Evolutionary conservation across 2,329 filamentous ascomycete species (phyloP).

Genomic region (Furcasterigmium sp.): DNA sequence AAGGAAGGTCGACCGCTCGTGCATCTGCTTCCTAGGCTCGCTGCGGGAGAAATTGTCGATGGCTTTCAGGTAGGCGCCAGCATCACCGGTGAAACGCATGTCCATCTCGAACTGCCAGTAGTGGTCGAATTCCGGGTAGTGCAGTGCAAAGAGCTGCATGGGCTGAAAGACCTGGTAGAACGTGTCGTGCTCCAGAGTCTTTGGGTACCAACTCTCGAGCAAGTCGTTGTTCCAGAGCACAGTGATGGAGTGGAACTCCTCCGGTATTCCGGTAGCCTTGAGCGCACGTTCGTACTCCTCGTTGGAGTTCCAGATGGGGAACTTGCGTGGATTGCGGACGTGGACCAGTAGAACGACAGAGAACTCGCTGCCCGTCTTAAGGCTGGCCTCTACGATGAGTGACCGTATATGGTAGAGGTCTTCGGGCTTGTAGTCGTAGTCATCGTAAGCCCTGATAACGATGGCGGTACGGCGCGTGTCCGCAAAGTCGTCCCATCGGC

Average conservation of each 20-base stretch:
- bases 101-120: slow-evolving; percentile 72
- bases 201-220: slow-evolving; percentile 72
- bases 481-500: slow-evolving; percentile 21
- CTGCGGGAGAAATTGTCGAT: slow-evolving; percentile 60
- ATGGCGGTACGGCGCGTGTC: slow-evolving; percentile 58
- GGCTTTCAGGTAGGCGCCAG: slow-evolving; percentile 68
- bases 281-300: slow-evolving; percentile 63
- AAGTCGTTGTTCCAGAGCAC: slow-evolving; percentile 82
- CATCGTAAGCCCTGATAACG: slow-evolving; percentile 74
- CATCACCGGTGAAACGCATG: slow-evolving; percentile 58
- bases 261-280: slow-evolving; percentile 58
- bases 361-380: slow-evolving; percentile 78
- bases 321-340: slow-evolving; percentile 67
- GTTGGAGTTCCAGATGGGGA: slow-evolving; percentile 77
- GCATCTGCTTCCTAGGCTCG: slow-evolving; percentile 65
- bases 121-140: slow-evolving; percentile 59
- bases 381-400: slow-evolving; percentile 70
- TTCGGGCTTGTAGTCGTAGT: slow-evolving; percentile 73
- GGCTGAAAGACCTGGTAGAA: slow-evolving; percentile 62
- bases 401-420: slow-evolving; percentile 77
- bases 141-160: slow-evolving; percentile 57
- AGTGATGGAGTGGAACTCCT: slow-evolving; percentile 75
- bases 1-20: slow-evolving; percentile 73
- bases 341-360: slow-evolving; percentile 79
- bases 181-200: slow-evolving; percentile 60